phyloP scores from a whole-genome alignment of 1,139 yeast genomes.

The Sugiyamaella xylanicola region DNA sequence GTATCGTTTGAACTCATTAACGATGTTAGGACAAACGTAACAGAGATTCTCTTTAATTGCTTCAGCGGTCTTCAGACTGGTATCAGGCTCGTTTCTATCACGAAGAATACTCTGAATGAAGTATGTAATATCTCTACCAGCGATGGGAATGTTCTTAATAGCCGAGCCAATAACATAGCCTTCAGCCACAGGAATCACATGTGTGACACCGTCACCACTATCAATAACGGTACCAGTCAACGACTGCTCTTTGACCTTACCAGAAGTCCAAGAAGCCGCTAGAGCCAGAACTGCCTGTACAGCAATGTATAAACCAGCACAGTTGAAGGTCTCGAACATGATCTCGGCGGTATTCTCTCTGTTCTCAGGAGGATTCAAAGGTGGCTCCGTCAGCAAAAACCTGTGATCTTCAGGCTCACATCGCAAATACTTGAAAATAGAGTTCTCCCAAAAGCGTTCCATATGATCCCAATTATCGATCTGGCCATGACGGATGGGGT shows the following conservation, averaged over 20 bases:
- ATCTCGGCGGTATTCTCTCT: constrained; percentile 98
- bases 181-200: constrained; percentile 98
- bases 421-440: constrained; percentile 91
- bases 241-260: constrained; percentile 92
- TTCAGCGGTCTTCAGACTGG: constrained; percentile 94
- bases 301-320: constrained; percentile 97
- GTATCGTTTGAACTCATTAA: constrained; percentile 90
- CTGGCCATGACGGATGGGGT: constrained; percentile 97
- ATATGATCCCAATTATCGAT: constrained; percentile 99
- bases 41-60: constrained; percentile 94
- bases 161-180: constrained; percentile 98
- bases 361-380: constrained; percentile 97
- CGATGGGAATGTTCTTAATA: constrained; percentile 94
- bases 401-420: constrained; percentile 99
- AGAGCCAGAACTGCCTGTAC: constrained; percentile 98
- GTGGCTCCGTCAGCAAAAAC: constrained; percentile 94
- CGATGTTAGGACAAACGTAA: constrained; percentile 97
- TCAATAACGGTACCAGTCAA: constrained; percentile 98
- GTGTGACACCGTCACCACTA: constrained; percentile 97
- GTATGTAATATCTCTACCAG: constrained; percentile 95
- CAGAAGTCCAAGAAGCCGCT: constrained; percentile 98
- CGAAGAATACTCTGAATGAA: constrained; percentile 91
- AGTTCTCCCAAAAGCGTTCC: constrained; percentile 99
- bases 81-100: constrained; percentile 95
- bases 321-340: constrained; percentile 97